Conservation (phyloP, 116 monocot genomes). For the Zostera marina region DNA sequence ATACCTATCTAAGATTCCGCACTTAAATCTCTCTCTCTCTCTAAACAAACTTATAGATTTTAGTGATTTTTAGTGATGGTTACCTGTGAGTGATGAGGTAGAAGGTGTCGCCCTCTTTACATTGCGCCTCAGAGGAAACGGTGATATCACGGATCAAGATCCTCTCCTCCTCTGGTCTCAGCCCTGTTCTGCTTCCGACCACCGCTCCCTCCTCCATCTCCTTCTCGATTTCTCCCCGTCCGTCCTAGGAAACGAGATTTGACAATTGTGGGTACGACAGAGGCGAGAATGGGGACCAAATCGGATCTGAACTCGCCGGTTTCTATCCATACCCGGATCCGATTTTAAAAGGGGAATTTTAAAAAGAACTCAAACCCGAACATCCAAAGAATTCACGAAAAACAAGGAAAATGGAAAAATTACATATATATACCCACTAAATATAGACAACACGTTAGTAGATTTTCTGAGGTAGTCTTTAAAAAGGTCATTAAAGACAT, state of each 20-base stretch:
- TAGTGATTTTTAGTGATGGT: background rate
- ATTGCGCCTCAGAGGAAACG: slow-evolving; percentile 51
- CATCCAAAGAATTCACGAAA: too few relatives aligned
- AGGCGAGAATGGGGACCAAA: background rate
- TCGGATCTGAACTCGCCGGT: background rate
- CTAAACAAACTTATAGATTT: too few relatives aligned
- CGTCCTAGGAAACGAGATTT: background rate
- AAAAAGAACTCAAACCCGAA: too few relatives aligned
- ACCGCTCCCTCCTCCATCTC: slow-evolving; percentile 11
- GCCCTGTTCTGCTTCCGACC: slow-evolving; percentile 10
- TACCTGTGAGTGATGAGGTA: slow-evolving; percentile 79
- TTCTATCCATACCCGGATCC: too few relatives aligned
- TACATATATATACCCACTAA: too few relatives aligned
- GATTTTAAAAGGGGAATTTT: too few relatives aligned
- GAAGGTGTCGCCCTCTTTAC: slow-evolving; percentile 88
- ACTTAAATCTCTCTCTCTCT: background rate
- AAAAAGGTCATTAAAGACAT: too few relatives aligned
- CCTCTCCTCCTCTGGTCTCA: slow-evolving; percentile 74
- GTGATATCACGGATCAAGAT: slow-evolving; percentile 67
- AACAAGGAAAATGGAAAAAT: too few relatives aligned
- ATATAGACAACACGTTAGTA: too few relatives aligned
- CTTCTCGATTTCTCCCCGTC: background rate
- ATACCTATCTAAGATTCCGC: background rate
- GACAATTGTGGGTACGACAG: background rate
- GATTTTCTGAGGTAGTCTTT: too few relatives aligned